These are phyloP conservation scores for Marasmius fiardii DNA, from an alignment of 1,284 basidiomycete species.

Conservation along the genomic window DNA sequence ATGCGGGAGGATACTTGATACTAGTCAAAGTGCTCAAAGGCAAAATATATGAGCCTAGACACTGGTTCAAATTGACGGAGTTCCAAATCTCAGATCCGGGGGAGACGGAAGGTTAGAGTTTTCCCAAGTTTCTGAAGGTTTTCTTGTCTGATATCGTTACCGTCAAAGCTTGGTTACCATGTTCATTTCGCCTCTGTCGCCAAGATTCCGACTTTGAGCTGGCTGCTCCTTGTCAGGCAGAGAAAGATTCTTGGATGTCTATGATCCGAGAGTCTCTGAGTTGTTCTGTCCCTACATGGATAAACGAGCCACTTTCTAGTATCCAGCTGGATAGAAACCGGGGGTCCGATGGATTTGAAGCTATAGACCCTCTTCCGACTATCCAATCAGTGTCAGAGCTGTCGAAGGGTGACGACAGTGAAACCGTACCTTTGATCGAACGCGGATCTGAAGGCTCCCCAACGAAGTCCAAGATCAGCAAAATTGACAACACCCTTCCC, in stretches of 20 bases:
- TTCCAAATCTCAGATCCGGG: conserved; percentile 71
- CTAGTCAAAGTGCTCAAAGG: conserved; percentile 83
- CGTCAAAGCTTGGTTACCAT: conserved; percentile 65
- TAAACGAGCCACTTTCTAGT: conserved; percentile 58
- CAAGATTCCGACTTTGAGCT: conserved; percentile 77
- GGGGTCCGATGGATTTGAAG: conserved; percentile 37
- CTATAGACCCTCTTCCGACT: conserved; percentile 43
- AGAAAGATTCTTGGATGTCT: conserved; percentile 82
- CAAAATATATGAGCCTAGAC: conserved; percentile 78
- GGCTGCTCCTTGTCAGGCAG: conserved; percentile 75
- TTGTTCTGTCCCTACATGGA: conserved; percentile 40
- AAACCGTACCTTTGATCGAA: not conserved
- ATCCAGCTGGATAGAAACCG: conserved; percentile 43
- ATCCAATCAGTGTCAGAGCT: conserved; percentile 63
- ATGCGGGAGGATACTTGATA: conserved; percentile 79
- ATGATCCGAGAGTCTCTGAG: conserved; percentile 52
- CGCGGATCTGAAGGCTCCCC: not conserved
- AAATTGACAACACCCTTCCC: conserved; percentile 21
- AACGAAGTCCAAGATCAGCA: conserved; percentile 15
- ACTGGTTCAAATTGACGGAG: conserved; percentile 79
- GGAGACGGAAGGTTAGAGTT: conserved; percentile 56
- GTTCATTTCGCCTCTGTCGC: conserved; percentile 73
- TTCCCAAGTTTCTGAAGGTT: conserved; percentile 8
- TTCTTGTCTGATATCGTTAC: conserved; percentile 9
- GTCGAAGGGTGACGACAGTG: conserved; percentile 24